Conservation (phyloP, 768 basidiomycete genomes). For the Suillus spraguei region DNA sequence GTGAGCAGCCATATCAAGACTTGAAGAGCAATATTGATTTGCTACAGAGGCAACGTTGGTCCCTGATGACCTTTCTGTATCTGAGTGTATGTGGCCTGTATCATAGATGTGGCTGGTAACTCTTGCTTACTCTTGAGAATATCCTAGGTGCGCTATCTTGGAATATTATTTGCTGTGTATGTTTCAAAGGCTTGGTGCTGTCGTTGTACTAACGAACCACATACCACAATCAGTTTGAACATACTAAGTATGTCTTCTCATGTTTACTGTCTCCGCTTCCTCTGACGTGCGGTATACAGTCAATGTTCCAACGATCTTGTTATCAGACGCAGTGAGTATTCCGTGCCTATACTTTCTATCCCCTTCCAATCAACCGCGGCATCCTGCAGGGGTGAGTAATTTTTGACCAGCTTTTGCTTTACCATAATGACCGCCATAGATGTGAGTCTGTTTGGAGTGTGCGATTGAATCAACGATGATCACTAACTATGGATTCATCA, state of each 20-base stretch:
- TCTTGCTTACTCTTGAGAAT: not conserved
- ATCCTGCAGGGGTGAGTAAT: not conserved
- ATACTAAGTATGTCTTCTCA: not conserved
- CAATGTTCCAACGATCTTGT: conserved; percentile 1
- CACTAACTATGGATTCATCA: not conserved
- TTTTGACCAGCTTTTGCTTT: not conserved
- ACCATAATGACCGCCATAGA: not conserved
- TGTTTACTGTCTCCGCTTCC: not conserved
- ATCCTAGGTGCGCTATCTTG: not conserved
- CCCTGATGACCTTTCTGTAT: not conserved
- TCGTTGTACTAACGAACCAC: not conserved
- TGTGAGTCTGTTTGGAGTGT: not conserved
- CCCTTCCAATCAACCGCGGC: not conserved
- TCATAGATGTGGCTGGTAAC: not conserved
- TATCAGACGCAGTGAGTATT: not conserved
- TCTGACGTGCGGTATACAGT: not conserved
- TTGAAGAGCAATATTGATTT: not conserved
- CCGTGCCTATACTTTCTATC: not conserved
- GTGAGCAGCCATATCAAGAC: not conserved
- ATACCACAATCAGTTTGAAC: not conserved
- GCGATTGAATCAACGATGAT: not conserved
- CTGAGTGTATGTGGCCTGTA: not conserved
- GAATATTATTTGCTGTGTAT: not conserved
- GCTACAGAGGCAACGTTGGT: not conserved
- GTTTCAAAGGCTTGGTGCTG: not conserved